A percentile compares a stretch with the other conserved stretches of the same genome.
These are phyloP conservation scores for Pseudocercospora crystallina DNA, from an alignment of 2,329 filamentous ascomycete genomes.

Conservation along the genomic window DNA sequence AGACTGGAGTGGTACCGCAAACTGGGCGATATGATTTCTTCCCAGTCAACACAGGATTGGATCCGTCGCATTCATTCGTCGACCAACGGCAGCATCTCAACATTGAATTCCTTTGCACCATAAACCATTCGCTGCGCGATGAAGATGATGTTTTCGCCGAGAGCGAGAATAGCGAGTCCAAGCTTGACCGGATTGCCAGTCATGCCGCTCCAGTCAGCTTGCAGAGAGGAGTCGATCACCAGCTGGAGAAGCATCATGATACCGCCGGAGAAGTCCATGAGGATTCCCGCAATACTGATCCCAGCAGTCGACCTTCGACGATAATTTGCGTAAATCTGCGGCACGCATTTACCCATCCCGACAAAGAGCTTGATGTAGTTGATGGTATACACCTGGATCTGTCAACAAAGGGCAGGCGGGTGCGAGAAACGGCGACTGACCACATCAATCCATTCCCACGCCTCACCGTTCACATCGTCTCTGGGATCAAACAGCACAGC, in stretches of 20 bases:
- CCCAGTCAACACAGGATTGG: no score
- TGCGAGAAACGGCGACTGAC: constrained; percentile 39
- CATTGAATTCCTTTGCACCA: no score
- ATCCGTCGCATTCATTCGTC: no score
- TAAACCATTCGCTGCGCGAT: constrained; percentile 59
- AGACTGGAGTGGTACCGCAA: constrained; percentile 13
- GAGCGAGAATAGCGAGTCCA: constrained; percentile 76
- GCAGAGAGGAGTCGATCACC: constrained; percentile 77
- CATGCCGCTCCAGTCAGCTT: constrained; percentile 85
- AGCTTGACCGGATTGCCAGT: constrained; percentile 92
- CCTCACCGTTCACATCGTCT: no score
- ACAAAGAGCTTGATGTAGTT: constrained; percentile 87
- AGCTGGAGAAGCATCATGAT: constrained; percentile 78
- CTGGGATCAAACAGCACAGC: no score
- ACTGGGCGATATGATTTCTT: no score
- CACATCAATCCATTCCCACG: constrained; percentile 63
- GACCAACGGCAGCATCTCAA: no score
- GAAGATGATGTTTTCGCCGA: constrained; percentile 83
- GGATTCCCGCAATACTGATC: constrained; percentile 67
- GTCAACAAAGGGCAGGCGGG: neutral
- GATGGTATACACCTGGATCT: constrained; percentile 59
- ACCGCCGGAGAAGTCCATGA: constrained; percentile 80
- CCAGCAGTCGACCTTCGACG: constrained; percentile 80
- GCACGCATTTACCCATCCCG: constrained; percentile 88
- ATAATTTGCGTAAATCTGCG: constrained; percentile 80